phyloP scores from a whole-genome alignment of 345 rosid species.

The Erucastrum elatum region DNA sequence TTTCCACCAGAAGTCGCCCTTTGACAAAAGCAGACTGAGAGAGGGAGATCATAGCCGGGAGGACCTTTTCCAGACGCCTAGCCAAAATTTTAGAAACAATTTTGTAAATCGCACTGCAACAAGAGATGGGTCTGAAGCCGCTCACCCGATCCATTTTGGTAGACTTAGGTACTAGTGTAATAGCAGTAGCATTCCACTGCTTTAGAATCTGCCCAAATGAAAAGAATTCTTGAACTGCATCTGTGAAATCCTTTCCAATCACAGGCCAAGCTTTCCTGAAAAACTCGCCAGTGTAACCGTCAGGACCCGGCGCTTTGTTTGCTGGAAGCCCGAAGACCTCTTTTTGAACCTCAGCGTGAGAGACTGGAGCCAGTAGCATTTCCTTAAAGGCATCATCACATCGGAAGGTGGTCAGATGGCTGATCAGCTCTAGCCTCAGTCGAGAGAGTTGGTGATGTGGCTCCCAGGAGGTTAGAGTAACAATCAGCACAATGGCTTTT shows the following conservation, averaged over 20 bases:
- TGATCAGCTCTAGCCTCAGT: too few relatives aligned
- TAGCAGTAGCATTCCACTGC: not conserved
- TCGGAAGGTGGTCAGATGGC: too few relatives aligned
- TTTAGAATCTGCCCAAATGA: not conserved
- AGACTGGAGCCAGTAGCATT: too few relatives aligned
- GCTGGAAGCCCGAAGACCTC: not conserved
- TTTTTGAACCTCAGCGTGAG: too few relatives aligned
- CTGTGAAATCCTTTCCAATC: not conserved
- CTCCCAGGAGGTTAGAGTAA: too few relatives aligned
- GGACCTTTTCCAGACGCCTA: not conserved
- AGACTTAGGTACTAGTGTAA: not conserved
- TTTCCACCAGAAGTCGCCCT: not conserved
- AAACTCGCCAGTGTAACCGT: not conserved
- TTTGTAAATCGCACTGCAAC: not conserved
- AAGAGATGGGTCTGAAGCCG: not conserved
- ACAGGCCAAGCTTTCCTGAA: not conserved
- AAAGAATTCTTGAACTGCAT: not conserved
- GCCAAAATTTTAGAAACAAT: not conserved
- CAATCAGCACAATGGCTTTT: too few relatives aligned
- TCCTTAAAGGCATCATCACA: too few relatives aligned
- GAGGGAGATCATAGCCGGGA: not conserved
- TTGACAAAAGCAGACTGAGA: not conserved
- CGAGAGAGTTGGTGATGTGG: too few relatives aligned
- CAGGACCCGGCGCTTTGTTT: not conserved
- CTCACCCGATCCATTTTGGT: not conserved